A percentile compares a stretch with the other conserved stretches of the same genome.
Evolutionary conservation across 805 yeast species (phyloP).

Genomic region (Jamesozyma spencerorum): DNA sequence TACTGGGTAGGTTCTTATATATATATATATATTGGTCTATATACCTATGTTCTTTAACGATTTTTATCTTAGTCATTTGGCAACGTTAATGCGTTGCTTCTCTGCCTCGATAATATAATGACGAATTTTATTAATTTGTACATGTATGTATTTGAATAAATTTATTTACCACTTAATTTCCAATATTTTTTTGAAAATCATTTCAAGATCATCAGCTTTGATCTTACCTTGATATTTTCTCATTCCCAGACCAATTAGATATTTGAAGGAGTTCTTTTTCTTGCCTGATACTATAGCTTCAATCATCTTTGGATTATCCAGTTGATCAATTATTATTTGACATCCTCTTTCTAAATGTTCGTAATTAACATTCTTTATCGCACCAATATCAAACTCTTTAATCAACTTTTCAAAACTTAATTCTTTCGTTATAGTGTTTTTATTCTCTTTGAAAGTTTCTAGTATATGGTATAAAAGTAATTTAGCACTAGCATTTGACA

Average conservation of each 20-base stretch:
- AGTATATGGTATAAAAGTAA: conserved; percentile 54
- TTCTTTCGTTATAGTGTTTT: conserved; percentile 5
- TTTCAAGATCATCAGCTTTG: conserved; percentile 30
- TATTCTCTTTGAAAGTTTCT: conserved; percentile 35
- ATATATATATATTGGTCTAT: not conserved
- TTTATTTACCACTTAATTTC: conserved; percentile 11
- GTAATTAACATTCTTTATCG: conserved; percentile 26
- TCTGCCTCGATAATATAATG: not conserved
- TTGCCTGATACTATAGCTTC: conserved; percentile 48
- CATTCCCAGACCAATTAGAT: conserved; percentile 79
- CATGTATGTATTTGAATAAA: not conserved
- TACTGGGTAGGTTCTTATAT: not conserved
- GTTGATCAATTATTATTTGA: conserved; percentile 33
- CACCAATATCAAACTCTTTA: conserved; percentile 42
- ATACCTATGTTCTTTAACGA: not conserved
- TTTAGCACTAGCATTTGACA: conserved; percentile 65
- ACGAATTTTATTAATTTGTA: not conserved
- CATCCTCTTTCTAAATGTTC: conserved; percentile 36
- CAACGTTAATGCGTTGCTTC: not conserved
- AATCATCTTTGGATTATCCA: conserved; percentile 43
- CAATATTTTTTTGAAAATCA: conserved; percentile 25
- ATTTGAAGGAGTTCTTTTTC: conserved; percentile 57
- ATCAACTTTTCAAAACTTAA: conserved; percentile 37
- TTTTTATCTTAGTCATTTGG: not conserved
- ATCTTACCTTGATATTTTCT: conserved; percentile 57